Base-by-base conservation (phyloP, 108 stramenopile species). In the Nitzschia sp. region DNA sequence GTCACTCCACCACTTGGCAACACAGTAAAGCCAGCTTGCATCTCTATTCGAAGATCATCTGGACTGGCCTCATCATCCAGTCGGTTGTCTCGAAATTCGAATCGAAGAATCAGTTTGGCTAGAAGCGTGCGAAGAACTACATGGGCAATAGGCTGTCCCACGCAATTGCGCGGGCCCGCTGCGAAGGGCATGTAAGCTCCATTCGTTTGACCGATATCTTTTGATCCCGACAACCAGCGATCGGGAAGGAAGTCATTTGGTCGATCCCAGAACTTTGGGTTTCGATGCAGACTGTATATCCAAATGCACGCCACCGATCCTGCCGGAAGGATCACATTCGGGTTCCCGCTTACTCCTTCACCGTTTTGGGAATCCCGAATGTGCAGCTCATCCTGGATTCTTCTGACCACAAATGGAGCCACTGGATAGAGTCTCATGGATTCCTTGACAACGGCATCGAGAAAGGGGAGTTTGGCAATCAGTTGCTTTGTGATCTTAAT, bases 11-110 rank as follows among this genome's bases (percentile, higher is more conserved):
- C 91, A n/a, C 73, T 80, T 1, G 96, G 96, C 11, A 97, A 66
- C 26, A 97, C 94, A 21, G 96, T 97, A 66, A 97, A 97, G 5
- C 96, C 96, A 58, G 93, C 96, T 72, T 97, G 93, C 96, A 97
- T 96, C 53, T 96, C 96, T 66, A 93, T 94, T 27, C 87, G 62
- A 45, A 91, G 63, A 1, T 55, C 35, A 55, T 73, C 63, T n/a
- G 52, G 35, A n/a, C 48, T 2, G 16, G 27, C 32, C 1, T 8
- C 36, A 17, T 56, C 48, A 11, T 21, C 41, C 59, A 86, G 52
- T 31, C 77, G 74, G 23, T 75, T 67, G 64, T 89, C 88, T 13
- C 75, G 54, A 38, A 92, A 88, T 34, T 85, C 61, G 57, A 66
- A 89, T 47, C 59, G 69, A 19, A 75, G 45, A 16, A 93, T 21